Evolutionary conservation across 1,284 basidiomycete genomes (phyloP).

Genomic region (Pisolithus thermaeus): DNA sequence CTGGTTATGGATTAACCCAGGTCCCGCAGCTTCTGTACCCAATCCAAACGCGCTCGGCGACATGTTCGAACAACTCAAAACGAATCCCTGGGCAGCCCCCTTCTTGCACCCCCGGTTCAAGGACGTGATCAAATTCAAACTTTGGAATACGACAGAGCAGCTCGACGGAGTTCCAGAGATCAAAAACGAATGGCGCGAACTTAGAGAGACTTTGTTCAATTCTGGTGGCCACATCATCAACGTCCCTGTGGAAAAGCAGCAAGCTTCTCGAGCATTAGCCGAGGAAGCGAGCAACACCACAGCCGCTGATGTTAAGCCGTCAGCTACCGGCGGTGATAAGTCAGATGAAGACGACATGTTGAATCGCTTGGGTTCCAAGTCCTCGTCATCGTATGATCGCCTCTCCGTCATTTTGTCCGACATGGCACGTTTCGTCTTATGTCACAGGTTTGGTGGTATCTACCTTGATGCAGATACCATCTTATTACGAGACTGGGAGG

Average conservation of each 20-base stretch:
- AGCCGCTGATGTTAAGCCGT: slow-evolving; percentile 18
- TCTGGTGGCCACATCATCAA: slow-evolving; percentile 62
- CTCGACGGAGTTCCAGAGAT: slow-evolving; percentile 77
- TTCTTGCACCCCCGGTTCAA: slow-evolving; percentile 79
- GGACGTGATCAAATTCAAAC: slow-evolving; percentile 77
- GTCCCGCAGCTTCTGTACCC: slow-evolving; percentile 63
- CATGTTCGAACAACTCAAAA: slow-evolving; percentile 62
- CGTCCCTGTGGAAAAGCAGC: slow-evolving; percentile 39
- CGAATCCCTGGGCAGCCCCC: slow-evolving; percentile 81
- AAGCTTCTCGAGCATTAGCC: slow-evolving; percentile 10
- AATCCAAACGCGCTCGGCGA: slow-evolving; percentile 66
- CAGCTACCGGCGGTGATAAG: slow-evolving; percentile 24
- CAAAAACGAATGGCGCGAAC: slow-evolving; percentile 70
- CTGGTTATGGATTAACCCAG: slow-evolving; percentile 88
- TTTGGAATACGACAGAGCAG: slow-evolving; percentile 90
- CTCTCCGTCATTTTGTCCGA: slow-evolving; percentile 82
- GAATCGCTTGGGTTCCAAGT: slow-evolving; percentile 72
- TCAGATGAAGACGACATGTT: slow-evolving; percentile 54
- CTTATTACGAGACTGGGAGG: slow-evolving; percentile 87
- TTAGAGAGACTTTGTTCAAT: slow-evolving; percentile 63
- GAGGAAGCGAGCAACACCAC: slow-evolving; percentile 21
- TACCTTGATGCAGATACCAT: slow-evolving; percentile 87
- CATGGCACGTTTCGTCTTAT: slow-evolving; percentile 82
- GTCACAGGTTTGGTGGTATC: slow-evolving; percentile 80
- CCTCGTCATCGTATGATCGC: slow-evolving; percentile 69